Evolutionary conservation across 306 rosid genomes (phyloP).

Genomic region (Heteromeles arbutifolia): DNA sequence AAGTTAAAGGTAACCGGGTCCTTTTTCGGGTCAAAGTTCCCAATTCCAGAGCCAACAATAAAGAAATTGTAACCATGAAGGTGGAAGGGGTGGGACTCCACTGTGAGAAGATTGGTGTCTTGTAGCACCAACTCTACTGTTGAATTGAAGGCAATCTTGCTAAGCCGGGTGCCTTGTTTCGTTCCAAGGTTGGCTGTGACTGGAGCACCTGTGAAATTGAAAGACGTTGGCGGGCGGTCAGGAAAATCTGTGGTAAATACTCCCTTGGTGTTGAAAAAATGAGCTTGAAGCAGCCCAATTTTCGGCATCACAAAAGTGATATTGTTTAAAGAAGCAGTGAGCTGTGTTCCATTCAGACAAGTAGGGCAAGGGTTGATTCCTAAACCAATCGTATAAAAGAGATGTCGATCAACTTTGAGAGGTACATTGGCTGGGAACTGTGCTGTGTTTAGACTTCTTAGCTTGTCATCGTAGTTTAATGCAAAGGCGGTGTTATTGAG

Average conservation of each 20-base stretch:
- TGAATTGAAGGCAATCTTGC: conserved; percentile 28
- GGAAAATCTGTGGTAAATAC: conserved; percentile 32
- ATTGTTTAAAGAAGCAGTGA: conserved; percentile 31
- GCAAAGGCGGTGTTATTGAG: conserved; percentile 24
- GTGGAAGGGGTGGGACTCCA: conserved; percentile 36
- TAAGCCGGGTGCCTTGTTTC: conserved; percentile 17
- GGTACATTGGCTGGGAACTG: conserved; percentile 27
- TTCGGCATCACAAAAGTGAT: conserved; percentile 29
- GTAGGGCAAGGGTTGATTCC: conserved; percentile 21
- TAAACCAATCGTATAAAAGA: conserved; percentile 25
- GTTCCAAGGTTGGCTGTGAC: conserved; percentile 29
- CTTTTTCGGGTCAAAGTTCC: conserved; percentile 21
- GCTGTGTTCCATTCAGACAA: conserved; percentile 23
- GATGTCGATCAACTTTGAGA: conserved; percentile 17
- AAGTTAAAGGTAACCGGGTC: conserved; percentile 23
- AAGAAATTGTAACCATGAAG: conserved; percentile 35
- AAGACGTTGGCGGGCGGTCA: conserved; percentile 23
- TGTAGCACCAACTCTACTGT: conserved; percentile 32
- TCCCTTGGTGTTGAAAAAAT: conserved; percentile 26
- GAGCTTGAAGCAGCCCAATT: conserved; percentile 33
- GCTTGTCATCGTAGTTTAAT: not conserved
- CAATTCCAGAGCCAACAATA: conserved; percentile 27
- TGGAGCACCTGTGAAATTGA: conserved; percentile 32
- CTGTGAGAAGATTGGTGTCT: conserved; percentile 27
- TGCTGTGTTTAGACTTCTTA: conserved; percentile 25